A percentile compares a stretch with the other conserved stretches of the same genome.
Conservation (phyloP, 345 rosid species). For the Lenwebbia sp. region DNA sequence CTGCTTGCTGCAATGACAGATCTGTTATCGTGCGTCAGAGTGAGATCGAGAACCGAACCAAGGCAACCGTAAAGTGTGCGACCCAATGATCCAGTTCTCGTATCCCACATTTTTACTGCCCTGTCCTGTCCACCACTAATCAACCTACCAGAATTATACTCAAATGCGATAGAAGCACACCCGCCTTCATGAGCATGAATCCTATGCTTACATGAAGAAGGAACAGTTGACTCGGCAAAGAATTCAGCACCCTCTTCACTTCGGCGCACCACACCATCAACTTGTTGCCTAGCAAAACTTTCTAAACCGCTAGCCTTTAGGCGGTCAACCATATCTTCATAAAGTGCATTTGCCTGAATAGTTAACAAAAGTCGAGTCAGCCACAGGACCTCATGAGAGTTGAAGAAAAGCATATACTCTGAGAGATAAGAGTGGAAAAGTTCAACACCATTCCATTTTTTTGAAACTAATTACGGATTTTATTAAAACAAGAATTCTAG, state of each 20-base stretch:
- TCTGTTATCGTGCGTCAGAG: constrained; percentile 69
- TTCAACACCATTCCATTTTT: background rate
- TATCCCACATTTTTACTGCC: constrained; percentile 86
- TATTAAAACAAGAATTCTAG: background rate
- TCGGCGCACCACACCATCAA: constrained; percentile 88
- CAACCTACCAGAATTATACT: constrained; percentile 64
- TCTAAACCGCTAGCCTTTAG: constrained; percentile 87
- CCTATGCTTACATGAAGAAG: constrained; percentile 67
- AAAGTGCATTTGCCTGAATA: constrained; percentile 68
- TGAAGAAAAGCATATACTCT: background rate
- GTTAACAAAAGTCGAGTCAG: constrained; percentile 1
- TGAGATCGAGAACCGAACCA: constrained; percentile 86
- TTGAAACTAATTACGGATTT: background rate
- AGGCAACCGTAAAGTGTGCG: constrained; percentile 70
- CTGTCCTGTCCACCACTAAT: constrained; percentile 86
- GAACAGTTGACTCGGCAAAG: constrained; percentile 61
- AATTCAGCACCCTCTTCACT: constrained; percentile 88
- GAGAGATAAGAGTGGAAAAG: background rate
- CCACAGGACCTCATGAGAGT: background rate
- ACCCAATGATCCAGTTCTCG: constrained; percentile 52
- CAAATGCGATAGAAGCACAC: constrained; percentile 75
- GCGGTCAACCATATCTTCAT: constrained; percentile 81
- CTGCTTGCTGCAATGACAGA: constrained; percentile 91
- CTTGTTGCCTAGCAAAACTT: constrained; percentile 83
- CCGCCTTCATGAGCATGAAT: constrained; percentile 92